A percentile compares a stretch with the other conserved stretches of the same genome.
Evolutionary conservation across 176 grass and related monocot genomes (phyloP).

Genomic region (Puccinellia tenuiflora): DNA sequence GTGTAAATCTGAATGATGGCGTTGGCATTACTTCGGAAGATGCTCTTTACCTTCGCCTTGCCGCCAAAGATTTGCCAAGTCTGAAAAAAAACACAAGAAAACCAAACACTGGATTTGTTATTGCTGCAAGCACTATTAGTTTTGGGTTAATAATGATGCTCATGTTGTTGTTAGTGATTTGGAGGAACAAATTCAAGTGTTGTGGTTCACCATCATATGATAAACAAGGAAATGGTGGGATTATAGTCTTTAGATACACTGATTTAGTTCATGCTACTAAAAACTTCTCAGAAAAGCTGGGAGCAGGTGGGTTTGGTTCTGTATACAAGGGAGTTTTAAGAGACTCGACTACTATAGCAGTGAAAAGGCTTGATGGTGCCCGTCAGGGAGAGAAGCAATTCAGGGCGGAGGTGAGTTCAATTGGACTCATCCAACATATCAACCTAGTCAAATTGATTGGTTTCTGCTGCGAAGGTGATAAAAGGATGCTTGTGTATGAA

Average conservation of each 20-base stretch:
- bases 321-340: constrained; percentile 40
- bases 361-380: constrained; percentile 39
- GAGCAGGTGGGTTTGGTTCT: constrained; percentile 43
- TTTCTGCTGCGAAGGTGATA: constrained; percentile 40
- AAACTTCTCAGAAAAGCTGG: constrained; percentile 41
- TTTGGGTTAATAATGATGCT: constrained; percentile 6
- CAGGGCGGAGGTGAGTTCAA: constrained; percentile 43
- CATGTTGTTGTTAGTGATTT: not conserved
- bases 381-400: constrained; percentile 49
- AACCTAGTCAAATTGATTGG: constrained; percentile 47
- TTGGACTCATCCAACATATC: constrained; percentile 48
- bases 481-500: constrained; percentile 45
- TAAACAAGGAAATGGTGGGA: constrained; percentile 15
- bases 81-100: constrained; percentile 7
- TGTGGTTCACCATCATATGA: constrained; percentile 1
- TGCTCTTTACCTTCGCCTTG: too few species aligned
- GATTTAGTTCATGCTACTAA: constrained; percentile 6
- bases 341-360: constrained; percentile 29
- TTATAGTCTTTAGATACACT: constrained; percentile 22
- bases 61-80: not conserved
- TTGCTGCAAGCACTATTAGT: constrained; percentile 7
- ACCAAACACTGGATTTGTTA: not conserved
- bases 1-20: too few species aligned
- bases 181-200: constrained; percentile 8
- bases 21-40: too few species aligned